Evolutionary conservation across 768 basidiomycete genomes (phyloP).

Genomic region (Cystofilobasidium macerans): DNA sequence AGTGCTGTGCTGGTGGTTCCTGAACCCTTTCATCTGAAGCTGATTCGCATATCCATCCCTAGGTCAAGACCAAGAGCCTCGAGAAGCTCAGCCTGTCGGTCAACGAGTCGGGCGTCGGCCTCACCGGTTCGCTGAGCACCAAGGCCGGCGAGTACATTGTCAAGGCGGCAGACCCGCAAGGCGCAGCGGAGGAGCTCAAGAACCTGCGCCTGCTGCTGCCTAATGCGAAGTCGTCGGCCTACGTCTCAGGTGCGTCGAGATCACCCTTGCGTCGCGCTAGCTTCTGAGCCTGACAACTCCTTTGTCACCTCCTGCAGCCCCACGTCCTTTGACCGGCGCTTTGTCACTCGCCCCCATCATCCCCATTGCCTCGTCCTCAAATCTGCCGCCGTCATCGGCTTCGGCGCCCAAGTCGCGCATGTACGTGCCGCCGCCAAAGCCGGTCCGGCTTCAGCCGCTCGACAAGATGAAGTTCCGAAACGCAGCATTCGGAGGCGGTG

Average conservation of each 20-base stretch:
- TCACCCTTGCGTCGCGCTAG: too few species aligned
- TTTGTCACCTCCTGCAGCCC: conserved; percentile 2
- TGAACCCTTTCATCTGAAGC: neutral
- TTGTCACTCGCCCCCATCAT: conserved; percentile 17
- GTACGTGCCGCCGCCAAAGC: conserved; percentile 19
- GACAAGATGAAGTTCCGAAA: conserved; percentile 23
- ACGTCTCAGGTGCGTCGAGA: conserved; percentile 10
- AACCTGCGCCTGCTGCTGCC: conserved; percentile 18
- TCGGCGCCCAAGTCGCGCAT: neutral
- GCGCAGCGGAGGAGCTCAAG: conserved; percentile 16
- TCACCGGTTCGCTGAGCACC: conserved; percentile 18
- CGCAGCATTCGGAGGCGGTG: conserved; percentile 17
- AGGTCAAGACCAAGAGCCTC: conserved; percentile 3
- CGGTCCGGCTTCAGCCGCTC: conserved; percentile 14
- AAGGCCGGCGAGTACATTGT: conserved; percentile 19
- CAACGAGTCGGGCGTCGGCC: neutral
- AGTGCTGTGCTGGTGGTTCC: neutral
- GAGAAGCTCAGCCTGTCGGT: neutral
- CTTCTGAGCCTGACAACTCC: neutral
- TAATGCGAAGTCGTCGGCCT: conserved; percentile 2
- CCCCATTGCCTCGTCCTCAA: conserved; percentile 10
- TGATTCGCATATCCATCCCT: neutral
- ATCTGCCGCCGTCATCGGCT: neutral
- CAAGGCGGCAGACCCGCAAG: neutral
- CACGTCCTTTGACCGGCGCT: neutral